These are phyloP conservation scores for Exophiala oligosperma DNA, from an alignment of 2,329 filamentous ascomycete species.

Conservation along the genomic window DNA sequence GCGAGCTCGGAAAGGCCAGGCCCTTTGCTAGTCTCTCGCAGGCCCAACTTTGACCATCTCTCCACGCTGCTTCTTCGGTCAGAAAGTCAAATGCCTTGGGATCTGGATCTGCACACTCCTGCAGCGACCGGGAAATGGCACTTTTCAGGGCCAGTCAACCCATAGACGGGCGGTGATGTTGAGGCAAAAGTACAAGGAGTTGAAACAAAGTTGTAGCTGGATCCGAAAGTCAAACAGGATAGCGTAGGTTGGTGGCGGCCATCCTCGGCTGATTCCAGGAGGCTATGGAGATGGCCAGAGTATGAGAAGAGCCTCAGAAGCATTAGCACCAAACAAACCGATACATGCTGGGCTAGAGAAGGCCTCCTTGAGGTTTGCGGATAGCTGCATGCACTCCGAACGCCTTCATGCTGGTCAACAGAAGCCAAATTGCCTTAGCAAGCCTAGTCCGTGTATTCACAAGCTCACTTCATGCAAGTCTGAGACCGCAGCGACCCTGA, in stretches of 20 bases:
- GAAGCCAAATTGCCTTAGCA: too few relatives aligned
- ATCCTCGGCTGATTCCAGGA: neutral
- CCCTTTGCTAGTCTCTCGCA: neutral
- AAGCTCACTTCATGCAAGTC: neutral
- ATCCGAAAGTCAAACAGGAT: neutral
- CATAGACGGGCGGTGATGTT: neutral
- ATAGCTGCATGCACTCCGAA: too few relatives aligned
- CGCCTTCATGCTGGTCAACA: too few relatives aligned
- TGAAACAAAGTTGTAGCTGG: neutral
- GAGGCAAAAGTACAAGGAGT: neutral
- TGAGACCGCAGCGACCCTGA: neutral
- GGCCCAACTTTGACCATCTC: neutral
- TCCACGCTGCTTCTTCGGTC: too few relatives aligned
- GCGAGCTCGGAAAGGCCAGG: conserved; percentile 10
- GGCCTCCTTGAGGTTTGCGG: too few relatives aligned
- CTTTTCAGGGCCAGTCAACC: neutral
- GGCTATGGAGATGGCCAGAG: neutral
- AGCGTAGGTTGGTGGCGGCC: neutral
- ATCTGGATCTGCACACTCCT: too few relatives aligned
- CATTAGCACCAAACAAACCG: too few relatives aligned
- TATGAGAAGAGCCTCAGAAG: neutral
- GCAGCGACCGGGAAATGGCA: too few relatives aligned
- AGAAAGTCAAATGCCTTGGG: too few relatives aligned
- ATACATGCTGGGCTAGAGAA: too few relatives aligned
- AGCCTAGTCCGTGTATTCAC: neutral